phyloP scores from a whole-genome alignment of 805 yeast genomes.

The Metschnikowia gruessii region DNA sequence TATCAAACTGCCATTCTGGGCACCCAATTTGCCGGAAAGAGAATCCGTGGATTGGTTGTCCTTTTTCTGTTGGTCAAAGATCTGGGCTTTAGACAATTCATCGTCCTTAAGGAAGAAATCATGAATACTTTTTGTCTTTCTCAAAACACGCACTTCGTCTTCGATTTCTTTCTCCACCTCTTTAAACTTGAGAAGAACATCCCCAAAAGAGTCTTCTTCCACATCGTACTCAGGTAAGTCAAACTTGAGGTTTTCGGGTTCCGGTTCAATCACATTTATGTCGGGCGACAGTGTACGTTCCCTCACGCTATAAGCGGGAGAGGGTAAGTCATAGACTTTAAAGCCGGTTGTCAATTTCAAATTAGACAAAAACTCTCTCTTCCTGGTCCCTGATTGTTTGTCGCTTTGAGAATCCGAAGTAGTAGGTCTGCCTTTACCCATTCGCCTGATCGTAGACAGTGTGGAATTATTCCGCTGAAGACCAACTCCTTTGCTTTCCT shows the following conservation, averaged over 20 bases:
- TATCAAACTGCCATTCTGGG: conserved; percentile 4
- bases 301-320: conserved; percentile 14
- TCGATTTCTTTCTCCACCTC: conserved; percentile 21
- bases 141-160: conserved; percentile 11
- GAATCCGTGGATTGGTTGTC: conserved; percentile 24
- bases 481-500: background rate
- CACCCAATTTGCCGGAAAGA: conserved; percentile 10
- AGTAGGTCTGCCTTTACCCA: background rate
- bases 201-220: conserved; percentile 17
- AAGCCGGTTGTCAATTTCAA: conserved; percentile 13
- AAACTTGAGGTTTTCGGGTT: conserved; percentile 3
- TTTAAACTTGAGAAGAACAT: conserved; percentile 17
- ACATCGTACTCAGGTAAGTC: conserved; percentile 18
- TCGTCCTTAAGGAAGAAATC: conserved; percentile 39
- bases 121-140: conserved; percentile 11
- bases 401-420: background rate
- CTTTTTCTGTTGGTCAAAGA: conserved; percentile 36
- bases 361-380: conserved; percentile 7
- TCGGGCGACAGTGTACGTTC: conserved; percentile 6
- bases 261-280: background rate
- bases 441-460: background rate
- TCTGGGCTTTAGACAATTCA: conserved; percentile 41
- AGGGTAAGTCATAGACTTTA: conserved; percentile 11
- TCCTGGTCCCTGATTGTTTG: conserved; percentile 1
- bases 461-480: background rate